Evolutionary conservation across 2,329 filamentous ascomycete species (phyloP).

Genomic region (Iodosphaeria phyllophila): DNA sequence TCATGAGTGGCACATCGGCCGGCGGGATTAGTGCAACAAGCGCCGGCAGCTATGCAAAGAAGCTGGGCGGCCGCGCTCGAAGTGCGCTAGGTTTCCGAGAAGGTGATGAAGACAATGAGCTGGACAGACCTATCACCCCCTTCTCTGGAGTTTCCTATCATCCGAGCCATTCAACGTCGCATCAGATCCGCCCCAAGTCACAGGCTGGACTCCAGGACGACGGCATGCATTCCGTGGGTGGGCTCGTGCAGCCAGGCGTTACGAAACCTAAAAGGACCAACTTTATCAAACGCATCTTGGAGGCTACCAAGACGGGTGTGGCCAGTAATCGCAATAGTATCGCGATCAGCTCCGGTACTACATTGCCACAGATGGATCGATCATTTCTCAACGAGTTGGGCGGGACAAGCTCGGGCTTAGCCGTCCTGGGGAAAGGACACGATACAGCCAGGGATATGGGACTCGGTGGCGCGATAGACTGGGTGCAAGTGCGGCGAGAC

Average conservation of each 20-base stretch:
- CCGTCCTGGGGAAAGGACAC: constrained; percentile 18
- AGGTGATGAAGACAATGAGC: constrained; percentile 20
- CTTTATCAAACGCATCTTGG: constrained; percentile 90
- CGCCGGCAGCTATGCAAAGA: constrained; percentile 77
- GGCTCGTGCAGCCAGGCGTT: constrained; percentile 42
- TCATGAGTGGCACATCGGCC: constrained; percentile 90
- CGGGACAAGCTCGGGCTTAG: constrained; percentile 17
- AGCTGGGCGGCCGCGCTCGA: constrained; percentile 41
- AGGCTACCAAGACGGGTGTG: constrained; percentile 84
- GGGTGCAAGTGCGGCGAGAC: constrained; percentile 94
- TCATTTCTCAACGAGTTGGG: constrained; percentile 21
- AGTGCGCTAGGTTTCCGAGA: constrained; percentile 46
- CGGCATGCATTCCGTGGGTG: constrained; percentile 52
- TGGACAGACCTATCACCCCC: constrained; percentile 39
- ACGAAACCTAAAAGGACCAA: constrained; percentile 60
- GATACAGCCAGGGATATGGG: constrained; percentile 54
- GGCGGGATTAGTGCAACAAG: constrained; percentile 87
- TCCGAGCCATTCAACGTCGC: constrained; percentile 57
- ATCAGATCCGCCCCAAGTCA: constrained; percentile 37
- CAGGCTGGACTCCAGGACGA: constrained; percentile 50
- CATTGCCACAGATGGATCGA: constrained; percentile 22
- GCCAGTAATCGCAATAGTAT: constrained; percentile 79
- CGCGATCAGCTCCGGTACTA: constrained; percentile 34
- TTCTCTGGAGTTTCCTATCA: constrained; percentile 78
- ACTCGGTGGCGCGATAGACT: constrained; percentile 47